Percentiles rank a stretch among this genome's conserved stretches.
phyloP scores from a whole-genome alignment of 2,329 filamentous ascomycete genomes.

The Colletotrichum orchidophilum region DNA sequence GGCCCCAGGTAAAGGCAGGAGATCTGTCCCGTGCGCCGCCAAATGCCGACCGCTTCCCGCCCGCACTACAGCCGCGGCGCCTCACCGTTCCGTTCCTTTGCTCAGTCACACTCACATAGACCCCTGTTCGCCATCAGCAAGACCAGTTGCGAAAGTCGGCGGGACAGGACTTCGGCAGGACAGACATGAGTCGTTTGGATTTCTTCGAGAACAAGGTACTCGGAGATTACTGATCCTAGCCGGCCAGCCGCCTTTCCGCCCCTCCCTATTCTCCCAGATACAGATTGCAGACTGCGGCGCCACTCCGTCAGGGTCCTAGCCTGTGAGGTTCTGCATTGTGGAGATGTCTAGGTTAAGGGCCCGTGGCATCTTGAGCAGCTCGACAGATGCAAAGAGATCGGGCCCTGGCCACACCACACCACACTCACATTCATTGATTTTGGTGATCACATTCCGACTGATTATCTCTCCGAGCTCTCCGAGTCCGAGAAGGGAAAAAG shows the following conservation, averaged over 20 bases:
- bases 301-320: constrained; percentile 1
- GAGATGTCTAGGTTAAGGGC: not conserved
- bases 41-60: constrained; percentile 12
- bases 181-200: too few relatives aligned
- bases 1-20: not conserved
- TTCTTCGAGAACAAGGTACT: too few relatives aligned
- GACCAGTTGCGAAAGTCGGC: too few relatives aligned
- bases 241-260: not conserved
- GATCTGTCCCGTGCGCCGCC: not conserved
- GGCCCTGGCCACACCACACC: not conserved
- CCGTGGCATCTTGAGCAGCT: not conserved
- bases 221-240: not conserved
- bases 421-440: not conserved
- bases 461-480: constrained; percentile 18
- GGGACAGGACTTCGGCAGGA: too few relatives aligned
- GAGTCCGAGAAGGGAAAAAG: constrained; percentile 13
- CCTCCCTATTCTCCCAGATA: not conserved
- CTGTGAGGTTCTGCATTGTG: too few relatives aligned
- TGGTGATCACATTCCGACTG: not conserved
- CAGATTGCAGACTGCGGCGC: not conserved
- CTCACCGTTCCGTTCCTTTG: not conserved
- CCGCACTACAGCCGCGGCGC: not conserved
- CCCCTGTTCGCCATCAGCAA: too few relatives aligned
- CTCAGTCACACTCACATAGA: not conserved
- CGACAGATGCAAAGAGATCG: not conserved